Evolutionary conservation across 2,329 filamentous ascomycete species (phyloP).

Genomic region (Chalaropsis ovoidea): DNA sequence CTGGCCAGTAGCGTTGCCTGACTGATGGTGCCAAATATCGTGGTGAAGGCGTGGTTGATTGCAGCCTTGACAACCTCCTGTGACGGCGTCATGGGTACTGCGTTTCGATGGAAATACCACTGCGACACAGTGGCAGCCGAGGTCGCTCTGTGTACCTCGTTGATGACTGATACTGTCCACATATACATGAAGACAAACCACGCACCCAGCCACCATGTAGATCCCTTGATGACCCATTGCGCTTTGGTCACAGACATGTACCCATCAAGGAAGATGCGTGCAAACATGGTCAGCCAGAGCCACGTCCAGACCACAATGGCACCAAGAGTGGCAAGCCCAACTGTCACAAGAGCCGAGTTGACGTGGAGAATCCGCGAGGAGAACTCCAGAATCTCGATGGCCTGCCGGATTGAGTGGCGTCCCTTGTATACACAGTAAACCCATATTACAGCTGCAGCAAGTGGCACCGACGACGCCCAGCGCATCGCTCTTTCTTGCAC

Average conservation of each 20-base stretch:
- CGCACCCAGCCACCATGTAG: slow-evolving; percentile 89
- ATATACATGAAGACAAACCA: slow-evolving; percentile 92
- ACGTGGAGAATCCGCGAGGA: slow-evolving; percentile 76
- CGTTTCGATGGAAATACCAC: slow-evolving; percentile 96
- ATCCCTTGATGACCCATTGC: slow-evolving; percentile 69
- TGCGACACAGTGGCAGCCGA: slow-evolving; percentile 93
- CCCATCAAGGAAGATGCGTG: slow-evolving; percentile 85
- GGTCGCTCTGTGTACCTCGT: slow-evolving; percentile 79
- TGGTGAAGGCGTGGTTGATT: slow-evolving; percentile 68
- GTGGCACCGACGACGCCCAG: slow-evolving; percentile 70
- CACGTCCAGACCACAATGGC: slow-evolving; percentile 83
- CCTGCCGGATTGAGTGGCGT: slow-evolving; percentile 68
- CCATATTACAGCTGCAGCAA: slow-evolving; percentile 65
- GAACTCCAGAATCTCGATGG: slow-evolving; percentile 85
- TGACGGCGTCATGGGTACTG: slow-evolving; percentile 65
- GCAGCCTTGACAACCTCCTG: slow-evolving; percentile 74
- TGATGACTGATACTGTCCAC: slow-evolving; percentile 82
- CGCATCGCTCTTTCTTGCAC: slow-evolving; percentile 86
- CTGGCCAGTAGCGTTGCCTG: slow-evolving; percentile 74
- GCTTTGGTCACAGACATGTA: slow-evolving; percentile 56
- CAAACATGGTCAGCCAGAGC: slow-evolving; percentile 95
- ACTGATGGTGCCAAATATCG: slow-evolving; percentile 85
- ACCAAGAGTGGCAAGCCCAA: slow-evolving; percentile 70
- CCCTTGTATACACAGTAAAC: slow-evolving; percentile 72
- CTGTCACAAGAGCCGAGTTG: slow-evolving; percentile 68